phyloP scores from a whole-genome alignment of 202 grass and related monocot genomes.

The Setaria viridis region DNA sequence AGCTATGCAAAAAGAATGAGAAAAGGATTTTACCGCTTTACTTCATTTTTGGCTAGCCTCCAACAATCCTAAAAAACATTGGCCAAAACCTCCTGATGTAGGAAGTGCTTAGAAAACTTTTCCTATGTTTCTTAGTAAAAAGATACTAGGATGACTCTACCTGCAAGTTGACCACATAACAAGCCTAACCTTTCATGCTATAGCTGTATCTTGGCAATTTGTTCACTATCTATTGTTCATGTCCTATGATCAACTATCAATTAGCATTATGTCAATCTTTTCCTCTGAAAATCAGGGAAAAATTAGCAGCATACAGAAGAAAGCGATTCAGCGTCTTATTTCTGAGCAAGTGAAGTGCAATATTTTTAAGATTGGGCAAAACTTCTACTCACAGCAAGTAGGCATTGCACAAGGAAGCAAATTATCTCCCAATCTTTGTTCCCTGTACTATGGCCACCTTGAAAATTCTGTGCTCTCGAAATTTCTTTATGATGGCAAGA shows the following conservation, averaged over 20 bases:
- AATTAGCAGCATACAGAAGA: slow-evolving; percentile 52
- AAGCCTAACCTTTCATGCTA: slow-evolving; percentile 5
- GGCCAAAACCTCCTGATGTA: neutral
- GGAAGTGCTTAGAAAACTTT: neutral
- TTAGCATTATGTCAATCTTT: slow-evolving; percentile 9
- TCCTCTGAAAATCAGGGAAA: slow-evolving; percentile 54
- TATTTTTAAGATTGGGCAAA: slow-evolving; percentile 69
- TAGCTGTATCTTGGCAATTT: slow-evolving; percentile 14
- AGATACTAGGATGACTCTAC: neutral
- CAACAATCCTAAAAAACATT: slow-evolving; percentile 6
- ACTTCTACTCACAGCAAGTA: slow-evolving; percentile 78
- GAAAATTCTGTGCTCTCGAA: slow-evolving; percentile 68
- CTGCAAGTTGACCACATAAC: slow-evolving; percentile 5
- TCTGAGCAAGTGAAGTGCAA: slow-evolving; percentile 68
- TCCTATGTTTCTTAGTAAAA: slow-evolving; percentile 2
- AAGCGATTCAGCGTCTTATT: slow-evolving; percentile 55
- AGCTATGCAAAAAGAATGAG: too few species aligned
- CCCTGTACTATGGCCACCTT: slow-evolving; percentile 81
- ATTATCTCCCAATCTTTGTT: slow-evolving; percentile 84
- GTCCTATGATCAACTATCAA: slow-evolving; percentile 3
- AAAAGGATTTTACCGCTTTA: neutral
- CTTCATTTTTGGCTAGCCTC: slow-evolving; percentile 16
- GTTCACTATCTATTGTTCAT: neutral
- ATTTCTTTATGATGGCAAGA: slow-evolving; percentile 46
- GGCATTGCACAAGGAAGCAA: slow-evolving; percentile 87